These are phyloP conservation scores for Vitis hybrid DNA, from an alignment of 177 flowering plant species.

Conservation along the genomic window DNA sequence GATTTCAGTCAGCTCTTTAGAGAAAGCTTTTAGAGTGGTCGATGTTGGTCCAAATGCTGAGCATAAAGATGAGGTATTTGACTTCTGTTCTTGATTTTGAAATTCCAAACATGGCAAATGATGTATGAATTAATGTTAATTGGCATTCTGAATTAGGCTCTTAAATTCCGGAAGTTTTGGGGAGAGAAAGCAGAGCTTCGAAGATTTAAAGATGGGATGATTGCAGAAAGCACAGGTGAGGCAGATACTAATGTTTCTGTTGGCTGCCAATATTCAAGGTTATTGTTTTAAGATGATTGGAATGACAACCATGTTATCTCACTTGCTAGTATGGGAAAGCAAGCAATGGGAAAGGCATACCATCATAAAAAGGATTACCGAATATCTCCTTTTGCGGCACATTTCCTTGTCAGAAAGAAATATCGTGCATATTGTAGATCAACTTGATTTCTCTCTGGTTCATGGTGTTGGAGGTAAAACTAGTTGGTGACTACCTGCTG, in stretches of 20 bases:
- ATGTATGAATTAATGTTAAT: conserved; percentile 7
- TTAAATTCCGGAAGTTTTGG: conserved; percentile 81
- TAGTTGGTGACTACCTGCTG: conserved; percentile 1
- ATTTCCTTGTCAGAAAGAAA: conserved; percentile 60
- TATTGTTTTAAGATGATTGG: neutral
- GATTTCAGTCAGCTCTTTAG: conserved; percentile 48
- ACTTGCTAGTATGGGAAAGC: conserved; percentile 70
- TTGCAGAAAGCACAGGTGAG: conserved; percentile 88
- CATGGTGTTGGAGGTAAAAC: conserved; percentile 58
- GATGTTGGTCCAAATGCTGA: conserved; percentile 90
- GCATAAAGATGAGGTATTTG: conserved; percentile 74
- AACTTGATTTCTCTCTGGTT: conserved; percentile 82
- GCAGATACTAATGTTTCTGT: conserved; percentile 4
- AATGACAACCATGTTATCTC: conserved; percentile 8
- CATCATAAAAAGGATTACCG: conserved; percentile 68
- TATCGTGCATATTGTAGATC: conserved; percentile 57
- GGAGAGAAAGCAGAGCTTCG: conserved; percentile 90
- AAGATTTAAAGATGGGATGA: conserved; percentile 80
- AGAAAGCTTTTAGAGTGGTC: conserved; percentile 65
- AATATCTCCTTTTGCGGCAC: conserved; percentile 64
- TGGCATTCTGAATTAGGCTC: conserved; percentile 39
- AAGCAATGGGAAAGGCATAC: conserved; percentile 79
- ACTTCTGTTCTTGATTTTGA: neutral
- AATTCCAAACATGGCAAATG: neutral
- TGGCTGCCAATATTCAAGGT: neutral